phyloP scores from a whole-genome alignment of 2,329 filamentous ascomycete species.

The Nemania bipapillata region DNA sequence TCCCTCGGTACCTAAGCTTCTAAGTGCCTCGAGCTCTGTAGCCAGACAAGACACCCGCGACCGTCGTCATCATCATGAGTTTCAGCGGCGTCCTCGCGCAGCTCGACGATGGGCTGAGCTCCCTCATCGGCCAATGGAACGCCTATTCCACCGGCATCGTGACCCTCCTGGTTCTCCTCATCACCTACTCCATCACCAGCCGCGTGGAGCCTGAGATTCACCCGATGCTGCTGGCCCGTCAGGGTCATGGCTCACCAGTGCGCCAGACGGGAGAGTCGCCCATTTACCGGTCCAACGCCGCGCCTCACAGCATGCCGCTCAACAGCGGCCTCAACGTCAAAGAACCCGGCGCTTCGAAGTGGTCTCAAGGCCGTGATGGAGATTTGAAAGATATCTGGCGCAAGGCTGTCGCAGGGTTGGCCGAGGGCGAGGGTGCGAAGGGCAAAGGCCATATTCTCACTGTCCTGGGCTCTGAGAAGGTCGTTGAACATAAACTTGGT shows the following conservation, averaged over 20 bases:
- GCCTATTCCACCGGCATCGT: slow-evolving; percentile 78
- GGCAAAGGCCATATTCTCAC: slow-evolving; percentile 79
- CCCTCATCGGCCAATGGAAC: slow-evolving; percentile 83
- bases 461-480: slow-evolving; percentile 78
- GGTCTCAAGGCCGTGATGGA: slow-evolving; percentile 83
- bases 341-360: slow-evolving; percentile 81
- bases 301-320: slow-evolving; percentile 85
- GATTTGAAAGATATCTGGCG: slow-evolving; percentile 94
- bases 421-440: slow-evolving; percentile 70
- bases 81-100: slow-evolving; percentile 69
- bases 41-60: slow-evolving; percentile 17
- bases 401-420: slow-evolving; percentile 71
- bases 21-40: not conserved
- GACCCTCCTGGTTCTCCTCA: slow-evolving; percentile 71
- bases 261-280: slow-evolving; percentile 87
- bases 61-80: slow-evolving; percentile 47
- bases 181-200: slow-evolving; percentile 76
- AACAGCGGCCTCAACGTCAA: slow-evolving; percentile 83
- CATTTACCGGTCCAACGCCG: slow-evolving; percentile 83
- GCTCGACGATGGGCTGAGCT: slow-evolving; percentile 76
- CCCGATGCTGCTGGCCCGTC: slow-evolving; percentile 87
- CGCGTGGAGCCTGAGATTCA: slow-evolving; percentile 88
- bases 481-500: slow-evolving; percentile 77
- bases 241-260: slow-evolving; percentile 80
- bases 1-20: no score